These are phyloP conservation scores for Zalaria sp. DNA, from an alignment of 2,329 filamentous ascomycete genomes.

Conservation along the genomic window DNA sequence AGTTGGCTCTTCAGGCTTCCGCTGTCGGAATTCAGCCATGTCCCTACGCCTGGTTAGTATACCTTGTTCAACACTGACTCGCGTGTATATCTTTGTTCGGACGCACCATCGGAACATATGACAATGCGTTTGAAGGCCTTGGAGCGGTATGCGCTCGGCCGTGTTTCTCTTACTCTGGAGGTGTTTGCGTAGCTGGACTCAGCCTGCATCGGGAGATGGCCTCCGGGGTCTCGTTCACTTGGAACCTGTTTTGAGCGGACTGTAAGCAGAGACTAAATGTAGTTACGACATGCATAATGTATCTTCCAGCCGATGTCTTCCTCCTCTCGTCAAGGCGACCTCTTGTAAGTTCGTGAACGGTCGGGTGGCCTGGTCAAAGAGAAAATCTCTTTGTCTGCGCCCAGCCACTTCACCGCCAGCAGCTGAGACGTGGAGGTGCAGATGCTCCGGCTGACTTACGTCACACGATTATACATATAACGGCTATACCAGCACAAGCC, in stretches of 20 bases:
- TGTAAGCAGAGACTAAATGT: not conserved
- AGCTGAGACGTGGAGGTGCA: too few species aligned
- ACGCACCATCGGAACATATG: slow-evolving; percentile 28
- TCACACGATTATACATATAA: too few species aligned
- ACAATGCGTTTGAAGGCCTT: slow-evolving; percentile 15
- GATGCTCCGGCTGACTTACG: too few species aligned
- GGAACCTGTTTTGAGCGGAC: not conserved
- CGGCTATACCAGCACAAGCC: too few species aligned
- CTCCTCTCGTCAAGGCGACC: too few species aligned
- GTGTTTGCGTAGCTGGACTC: not conserved
- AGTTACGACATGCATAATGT: too few species aligned
- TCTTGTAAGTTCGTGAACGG: too few species aligned
- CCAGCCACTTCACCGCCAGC: too few species aligned
- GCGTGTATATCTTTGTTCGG: not conserved
- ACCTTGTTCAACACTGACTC: not conserved
- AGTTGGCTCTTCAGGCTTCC: slow-evolving; percentile 29
- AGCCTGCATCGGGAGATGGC: not conserved
- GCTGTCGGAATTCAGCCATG: slow-evolving; percentile 36
- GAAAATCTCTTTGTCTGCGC: too few species aligned
- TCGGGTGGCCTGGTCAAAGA: too few species aligned
- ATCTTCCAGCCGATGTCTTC: too few species aligned
- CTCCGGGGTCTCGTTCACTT: not conserved
- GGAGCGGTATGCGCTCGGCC: not conserved
- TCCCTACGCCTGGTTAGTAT: slow-evolving; percentile 12
- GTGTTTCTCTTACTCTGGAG: slow-evolving; percentile 3